These are phyloP conservation scores for Samsoniella hepiali DNA, from an alignment of 2,329 filamentous ascomycete species.

Conservation along the genomic window DNA sequence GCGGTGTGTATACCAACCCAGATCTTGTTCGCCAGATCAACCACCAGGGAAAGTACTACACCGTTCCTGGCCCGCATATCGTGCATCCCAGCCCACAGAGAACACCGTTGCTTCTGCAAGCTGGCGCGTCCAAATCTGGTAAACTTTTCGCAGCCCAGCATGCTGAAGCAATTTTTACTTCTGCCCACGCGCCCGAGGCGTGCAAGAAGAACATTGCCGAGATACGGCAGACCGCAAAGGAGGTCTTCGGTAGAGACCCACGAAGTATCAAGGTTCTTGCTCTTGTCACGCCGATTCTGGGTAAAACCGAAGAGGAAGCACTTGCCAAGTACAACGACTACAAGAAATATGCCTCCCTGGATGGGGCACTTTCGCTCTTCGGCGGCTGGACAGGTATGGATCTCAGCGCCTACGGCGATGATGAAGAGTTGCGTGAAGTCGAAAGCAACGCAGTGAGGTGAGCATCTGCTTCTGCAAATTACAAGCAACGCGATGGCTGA, in stretches of 20 bases:
- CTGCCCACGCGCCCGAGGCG: slow-evolving; percentile 52
- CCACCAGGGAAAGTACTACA: slow-evolving; percentile 58
- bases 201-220: slow-evolving; percentile 55
- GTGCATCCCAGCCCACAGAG: slow-evolving; percentile 60
- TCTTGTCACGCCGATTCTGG: slow-evolving; percentile 56
- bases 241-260: slow-evolving; percentile 49
- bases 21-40: slow-evolving; percentile 58
- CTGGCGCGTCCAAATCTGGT: slow-evolving; percentile 58
- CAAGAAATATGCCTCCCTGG: slow-evolving; percentile 53
- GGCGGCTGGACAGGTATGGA: slow-evolving; percentile 67
- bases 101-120: slow-evolving; percentile 62
- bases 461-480: background rate
- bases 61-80: slow-evolving; percentile 57
- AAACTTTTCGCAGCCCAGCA: slow-evolving; percentile 60
- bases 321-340: slow-evolving; percentile 48
- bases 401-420: slow-evolving; percentile 56
- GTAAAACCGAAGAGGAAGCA: slow-evolving; percentile 58
- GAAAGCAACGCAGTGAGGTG: slow-evolving; percentile 53
- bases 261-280: slow-evolving; percentile 58
- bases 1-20: slow-evolving; percentile 43
- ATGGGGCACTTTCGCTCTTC: slow-evolving; percentile 62
- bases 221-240: slow-evolving; percentile 49
- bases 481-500: too few relatives aligned
- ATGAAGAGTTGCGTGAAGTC: slow-evolving; percentile 59
- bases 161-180: slow-evolving; percentile 63